Evolutionary conservation across 2,329 filamentous ascomycete genomes (phyloP).

Genomic region (Neopestalotiopsis sp.): DNA sequence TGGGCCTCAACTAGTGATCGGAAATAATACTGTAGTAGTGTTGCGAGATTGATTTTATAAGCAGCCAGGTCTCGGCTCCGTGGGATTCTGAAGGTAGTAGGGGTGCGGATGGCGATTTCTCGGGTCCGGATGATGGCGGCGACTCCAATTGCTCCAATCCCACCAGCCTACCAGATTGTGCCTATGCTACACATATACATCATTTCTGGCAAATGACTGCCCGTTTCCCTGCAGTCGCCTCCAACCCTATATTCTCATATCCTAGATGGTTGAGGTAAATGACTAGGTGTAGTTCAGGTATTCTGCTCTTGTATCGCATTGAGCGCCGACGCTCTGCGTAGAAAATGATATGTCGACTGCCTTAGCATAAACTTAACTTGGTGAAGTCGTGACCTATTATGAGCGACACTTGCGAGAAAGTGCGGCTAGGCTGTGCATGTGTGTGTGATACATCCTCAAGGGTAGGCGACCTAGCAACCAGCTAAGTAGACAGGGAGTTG

Average conservation of each 20-base stretch:
- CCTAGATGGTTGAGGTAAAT: too few relatives aligned
- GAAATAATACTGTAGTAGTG: not conserved
- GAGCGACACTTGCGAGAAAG: not conserved
- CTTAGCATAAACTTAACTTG: not conserved
- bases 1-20: not conserved
- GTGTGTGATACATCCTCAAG: too few relatives aligned
- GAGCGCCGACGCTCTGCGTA: not conserved
- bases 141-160: not conserved
- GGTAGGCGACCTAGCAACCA: too few relatives aligned
- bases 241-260: too few relatives aligned
- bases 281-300: not conserved
- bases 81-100: not conserved
- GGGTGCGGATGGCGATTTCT: not conserved
- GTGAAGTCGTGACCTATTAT: not conserved
- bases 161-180: too few relatives aligned
- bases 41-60: not conserved
- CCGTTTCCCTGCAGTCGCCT: not conserved
- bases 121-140: not conserved
- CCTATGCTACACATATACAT: not conserved
- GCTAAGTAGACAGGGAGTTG: too few relatives aligned
- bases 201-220: not conserved
- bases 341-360: not conserved
- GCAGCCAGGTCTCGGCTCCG: not conserved
- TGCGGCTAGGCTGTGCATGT: not conserved
- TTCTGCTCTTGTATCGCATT: not conserved